Conservation (phyloP, 495 filamentous ascomycete species). For the Lophiotrema nucula region DNA sequence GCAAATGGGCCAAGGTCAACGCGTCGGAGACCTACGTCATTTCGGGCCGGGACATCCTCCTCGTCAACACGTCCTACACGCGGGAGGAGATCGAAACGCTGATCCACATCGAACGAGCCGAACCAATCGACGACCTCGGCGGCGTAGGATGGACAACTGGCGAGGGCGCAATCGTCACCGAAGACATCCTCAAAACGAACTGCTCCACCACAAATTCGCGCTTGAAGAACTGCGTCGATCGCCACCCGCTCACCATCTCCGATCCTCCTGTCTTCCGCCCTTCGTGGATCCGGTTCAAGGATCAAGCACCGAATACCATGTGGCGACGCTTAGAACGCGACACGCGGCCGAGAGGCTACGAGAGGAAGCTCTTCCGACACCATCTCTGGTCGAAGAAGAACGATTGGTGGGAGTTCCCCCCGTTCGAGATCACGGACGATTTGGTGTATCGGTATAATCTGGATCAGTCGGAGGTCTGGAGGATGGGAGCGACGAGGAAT, state of each 20-base stretch:
- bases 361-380: constrained; percentile 1
- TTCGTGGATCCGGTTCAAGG: neutral
- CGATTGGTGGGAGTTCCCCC: neutral
- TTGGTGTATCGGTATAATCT: constrained; percentile 4
- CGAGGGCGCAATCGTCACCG: neutral
- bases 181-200: neutral
- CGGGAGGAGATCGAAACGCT: constrained; percentile 1
- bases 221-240: neutral
- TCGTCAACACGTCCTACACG: constrained; percentile 7
- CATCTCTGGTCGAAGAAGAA: constrained; percentile 6
- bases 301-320: neutral
- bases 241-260: constrained; percentile 2
- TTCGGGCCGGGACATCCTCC: constrained; percentile 5
- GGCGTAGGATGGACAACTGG: constrained; percentile 1
- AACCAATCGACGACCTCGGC: constrained; percentile 1
- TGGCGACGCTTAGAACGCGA: constrained; percentile 5
- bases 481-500: too few species aligned
- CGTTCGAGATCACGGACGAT: neutral
- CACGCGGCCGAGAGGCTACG: neutral
- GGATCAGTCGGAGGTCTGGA: too few species aligned
- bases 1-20: neutral
- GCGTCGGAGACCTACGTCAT: neutral
- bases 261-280: neutral
- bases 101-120: neutral
- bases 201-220: neutral